Conservation (phyloP, 1,139 yeast genomes). For the Candida sp. region DNA sequence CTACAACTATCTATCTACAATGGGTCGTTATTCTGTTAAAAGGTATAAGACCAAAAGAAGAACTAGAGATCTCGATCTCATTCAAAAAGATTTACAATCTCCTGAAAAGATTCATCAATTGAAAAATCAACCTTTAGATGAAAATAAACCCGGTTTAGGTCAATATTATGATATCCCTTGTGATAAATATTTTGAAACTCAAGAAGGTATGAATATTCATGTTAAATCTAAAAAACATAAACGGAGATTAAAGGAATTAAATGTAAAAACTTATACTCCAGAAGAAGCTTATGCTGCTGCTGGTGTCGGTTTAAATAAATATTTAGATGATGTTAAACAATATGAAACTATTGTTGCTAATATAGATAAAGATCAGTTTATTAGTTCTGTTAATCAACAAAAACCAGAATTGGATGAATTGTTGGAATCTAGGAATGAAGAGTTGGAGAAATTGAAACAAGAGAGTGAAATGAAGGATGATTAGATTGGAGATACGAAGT, state of each 20-base stretch:
- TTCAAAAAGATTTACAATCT: slow-evolving; percentile 69
- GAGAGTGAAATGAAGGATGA: slow-evolving; percentile 17
- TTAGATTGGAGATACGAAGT: slow-evolving; percentile 4
- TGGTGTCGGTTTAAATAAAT: slow-evolving; percentile 71
- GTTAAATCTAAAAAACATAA: slow-evolving; percentile 76
- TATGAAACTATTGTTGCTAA: slow-evolving; percentile 40
- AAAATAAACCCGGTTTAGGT: slow-evolving; percentile 88
- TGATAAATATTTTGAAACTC: slow-evolving; percentile 87
- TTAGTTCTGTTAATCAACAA: slow-evolving; percentile 31
- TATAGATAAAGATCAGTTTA: slow-evolving; percentile 37
- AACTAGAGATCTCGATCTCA: slow-evolving; percentile 81
- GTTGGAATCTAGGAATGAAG: slow-evolving; percentile 9
- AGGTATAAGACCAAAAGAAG: slow-evolving; percentile 78
- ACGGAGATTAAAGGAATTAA: slow-evolving; percentile 75
- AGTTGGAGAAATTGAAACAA: slow-evolving; percentile 10
- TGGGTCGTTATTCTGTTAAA: slow-evolving; percentile 86
- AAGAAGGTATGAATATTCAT: slow-evolving; percentile 70
- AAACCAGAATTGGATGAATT: slow-evolving; percentile 36
- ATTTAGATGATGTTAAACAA: slow-evolving; percentile 57
- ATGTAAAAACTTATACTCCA: slow-evolving; percentile 77
- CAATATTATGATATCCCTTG: slow-evolving; percentile 94
- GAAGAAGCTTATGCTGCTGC: slow-evolving; percentile 91
- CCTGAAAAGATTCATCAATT: slow-evolving; percentile 60
- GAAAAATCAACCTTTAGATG: slow-evolving; percentile 83
- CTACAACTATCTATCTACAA: slow-evolving; percentile 15